Conservation (phyloP, 2,329 filamentous ascomycete genomes). For the Clonostachys rosea region DNA sequence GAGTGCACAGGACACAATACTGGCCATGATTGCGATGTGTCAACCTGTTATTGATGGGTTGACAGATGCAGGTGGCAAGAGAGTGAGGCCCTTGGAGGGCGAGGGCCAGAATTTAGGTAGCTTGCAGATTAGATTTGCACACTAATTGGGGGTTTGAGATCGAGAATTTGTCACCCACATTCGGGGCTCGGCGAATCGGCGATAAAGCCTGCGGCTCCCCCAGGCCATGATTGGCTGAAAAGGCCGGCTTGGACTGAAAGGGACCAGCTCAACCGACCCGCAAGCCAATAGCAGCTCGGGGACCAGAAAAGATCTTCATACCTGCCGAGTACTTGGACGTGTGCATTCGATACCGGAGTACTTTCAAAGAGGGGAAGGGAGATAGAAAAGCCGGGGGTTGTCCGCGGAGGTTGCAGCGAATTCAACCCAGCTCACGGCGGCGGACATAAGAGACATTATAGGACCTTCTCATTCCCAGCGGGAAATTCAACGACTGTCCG, state of each 20-base stretch:
- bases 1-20: slow-evolving; percentile 62
- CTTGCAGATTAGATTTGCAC: slow-evolving; percentile 6
- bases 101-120: slow-evolving; percentile 8
- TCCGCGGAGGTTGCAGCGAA: too few species aligned
- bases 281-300: neutral
- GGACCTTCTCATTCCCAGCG: too few species aligned
- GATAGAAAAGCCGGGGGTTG: too few species aligned
- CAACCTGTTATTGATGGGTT: slow-evolving; percentile 1
- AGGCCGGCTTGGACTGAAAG: slow-evolving; percentile 4
- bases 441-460: too few species aligned
- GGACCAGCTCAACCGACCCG: neutral
- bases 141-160: slow-evolving; percentile 6
- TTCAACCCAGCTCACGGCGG: too few species aligned
- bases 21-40: slow-evolving; percentile 45
- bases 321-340: too few species aligned
- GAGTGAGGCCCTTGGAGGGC: slow-evolving; percentile 8
- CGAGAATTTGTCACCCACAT: slow-evolving; percentile 24
- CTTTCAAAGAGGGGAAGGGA: too few species aligned
- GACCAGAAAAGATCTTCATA: neutral
- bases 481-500: too few species aligned
- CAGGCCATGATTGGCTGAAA: slow-evolving; percentile 20
- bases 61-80: neutral
- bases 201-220: slow-evolving; percentile 18
- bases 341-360: too few species aligned
- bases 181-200: slow-evolving; percentile 27